Conservation (phyloP, 2,329 filamentous ascomycete genomes). For the Fusarium coffeatum region DNA sequence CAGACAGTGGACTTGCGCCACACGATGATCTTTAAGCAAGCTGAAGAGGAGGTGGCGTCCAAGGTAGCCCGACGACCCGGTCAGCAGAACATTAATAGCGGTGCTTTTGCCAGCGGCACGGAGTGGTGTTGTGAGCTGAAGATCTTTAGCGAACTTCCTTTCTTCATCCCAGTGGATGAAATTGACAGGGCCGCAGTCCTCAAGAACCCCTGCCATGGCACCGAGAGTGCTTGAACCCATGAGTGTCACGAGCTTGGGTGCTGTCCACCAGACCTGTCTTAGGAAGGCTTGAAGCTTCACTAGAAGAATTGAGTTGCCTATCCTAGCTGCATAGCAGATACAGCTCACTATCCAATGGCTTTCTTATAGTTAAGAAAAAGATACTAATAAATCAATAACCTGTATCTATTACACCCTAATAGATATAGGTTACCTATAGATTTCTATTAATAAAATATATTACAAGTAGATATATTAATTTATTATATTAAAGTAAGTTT, state of each 20-base stretch:
- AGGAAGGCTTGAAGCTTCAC: background rate
- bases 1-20: background rate
- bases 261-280: background rate
- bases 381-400: too few species aligned
- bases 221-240: background rate
- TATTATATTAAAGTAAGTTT: too few species aligned
- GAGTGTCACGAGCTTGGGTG: background rate
- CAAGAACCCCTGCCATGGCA: background rate
- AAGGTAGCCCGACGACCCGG: background rate
- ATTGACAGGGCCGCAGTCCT: background rate
- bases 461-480: too few species aligned
- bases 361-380: too few species aligned
- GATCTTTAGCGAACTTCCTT: background rate
- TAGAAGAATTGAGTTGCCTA: background rate
- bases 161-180: background rate
- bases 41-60: background rate
- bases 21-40: background rate
- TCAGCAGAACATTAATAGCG: background rate
- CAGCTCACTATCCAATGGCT: too few species aligned
- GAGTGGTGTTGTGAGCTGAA: background rate
- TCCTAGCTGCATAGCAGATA: too few species aligned
- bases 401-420: too few species aligned
- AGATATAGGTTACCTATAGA: too few species aligned
- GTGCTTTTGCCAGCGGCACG: background rate
- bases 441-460: too few species aligned